Evolutionary conservation across 495 filamentous ascomycete genomes (phyloP).

Genomic region (Gamarada debralockiae): DNA sequence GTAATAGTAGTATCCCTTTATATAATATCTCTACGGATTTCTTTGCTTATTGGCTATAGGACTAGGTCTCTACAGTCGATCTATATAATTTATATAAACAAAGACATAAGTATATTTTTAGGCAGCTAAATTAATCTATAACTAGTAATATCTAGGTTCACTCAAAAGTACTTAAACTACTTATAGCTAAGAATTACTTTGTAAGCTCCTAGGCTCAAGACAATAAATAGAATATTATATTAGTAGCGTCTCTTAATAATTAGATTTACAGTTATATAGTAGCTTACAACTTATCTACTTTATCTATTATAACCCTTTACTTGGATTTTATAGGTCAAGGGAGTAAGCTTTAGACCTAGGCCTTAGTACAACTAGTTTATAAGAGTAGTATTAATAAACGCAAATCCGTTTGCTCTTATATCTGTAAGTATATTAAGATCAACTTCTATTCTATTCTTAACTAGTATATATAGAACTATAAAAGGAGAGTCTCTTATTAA

Average conservation of each 20-base stretch:
- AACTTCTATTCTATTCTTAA: neutral
- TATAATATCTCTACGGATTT: neutral
- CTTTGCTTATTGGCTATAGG: neutral
- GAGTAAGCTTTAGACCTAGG: neutral
- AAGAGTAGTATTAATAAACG: neutral
- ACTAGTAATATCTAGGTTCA: too few relatives aligned
- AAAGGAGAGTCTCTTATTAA: neutral
- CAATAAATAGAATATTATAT: too few relatives aligned
- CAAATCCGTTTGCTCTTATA: neutral
- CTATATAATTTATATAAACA: neutral
- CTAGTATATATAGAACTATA: neutral
- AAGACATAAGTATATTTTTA: neutral
- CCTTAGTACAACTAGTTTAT: neutral
- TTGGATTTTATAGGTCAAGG: neutral
- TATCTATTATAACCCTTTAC: neutral
- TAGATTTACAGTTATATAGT: too few relatives aligned
- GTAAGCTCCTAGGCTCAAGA: too few relatives aligned
- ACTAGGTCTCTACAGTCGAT: neutral
- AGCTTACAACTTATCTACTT: too few relatives aligned
- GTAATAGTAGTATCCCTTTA: neutral
- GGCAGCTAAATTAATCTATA: neutral
- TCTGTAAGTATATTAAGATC: neutral
- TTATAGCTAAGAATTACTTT: too few relatives aligned
- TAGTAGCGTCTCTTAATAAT: too few relatives aligned
- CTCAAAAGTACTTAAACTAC: too few relatives aligned